Percentiles rank a stretch among this genome's conserved stretches.
These are phyloP conservation scores for Fusarium tricinctum DNA, from an alignment of 2,329 filamentous ascomycete species.

Conservation along the genomic window DNA sequence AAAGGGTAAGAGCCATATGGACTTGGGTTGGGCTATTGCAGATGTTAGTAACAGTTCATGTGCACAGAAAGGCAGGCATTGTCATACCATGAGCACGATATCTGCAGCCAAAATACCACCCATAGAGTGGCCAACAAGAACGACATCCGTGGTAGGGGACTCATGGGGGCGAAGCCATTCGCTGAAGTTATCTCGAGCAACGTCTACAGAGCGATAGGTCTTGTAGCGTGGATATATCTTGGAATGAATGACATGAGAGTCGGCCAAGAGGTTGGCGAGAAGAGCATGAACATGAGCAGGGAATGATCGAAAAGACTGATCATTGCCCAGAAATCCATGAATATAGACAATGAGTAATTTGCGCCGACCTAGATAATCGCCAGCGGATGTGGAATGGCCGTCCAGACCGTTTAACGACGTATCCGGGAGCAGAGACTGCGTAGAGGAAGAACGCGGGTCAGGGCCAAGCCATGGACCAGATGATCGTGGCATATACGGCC, in stretches of 20 bases:
- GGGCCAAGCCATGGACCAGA: constrained; percentile 42
- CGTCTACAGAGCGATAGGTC: constrained; percentile 77
- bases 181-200: constrained; percentile 87
- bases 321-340: constrained; percentile 91
- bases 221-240: constrained; percentile 88
- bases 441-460: constrained; percentile 66
- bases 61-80: not conserved
- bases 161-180: constrained; percentile 85
- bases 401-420: constrained; percentile 19
- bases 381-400: constrained; percentile 10
- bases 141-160: constrained; percentile 78
- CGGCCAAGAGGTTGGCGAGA: constrained; percentile 74
- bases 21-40: constrained; percentile 51
- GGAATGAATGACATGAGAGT: constrained; percentile 85
- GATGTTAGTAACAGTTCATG: constrained; percentile 2
- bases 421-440: constrained; percentile 58
- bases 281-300: constrained; percentile 88
- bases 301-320: constrained; percentile 89
- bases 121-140: constrained; percentile 91
- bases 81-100: constrained; percentile 73
- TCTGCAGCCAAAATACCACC: constrained; percentile 88
- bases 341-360: constrained; percentile 84
- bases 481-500: constrained; percentile 3
- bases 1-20: constrained; percentile 60
- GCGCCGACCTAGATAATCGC: constrained; percentile 55